Conservation (phyloP, 2,329 filamentous ascomycete species). For the Ophiostoma ulmi region DNA sequence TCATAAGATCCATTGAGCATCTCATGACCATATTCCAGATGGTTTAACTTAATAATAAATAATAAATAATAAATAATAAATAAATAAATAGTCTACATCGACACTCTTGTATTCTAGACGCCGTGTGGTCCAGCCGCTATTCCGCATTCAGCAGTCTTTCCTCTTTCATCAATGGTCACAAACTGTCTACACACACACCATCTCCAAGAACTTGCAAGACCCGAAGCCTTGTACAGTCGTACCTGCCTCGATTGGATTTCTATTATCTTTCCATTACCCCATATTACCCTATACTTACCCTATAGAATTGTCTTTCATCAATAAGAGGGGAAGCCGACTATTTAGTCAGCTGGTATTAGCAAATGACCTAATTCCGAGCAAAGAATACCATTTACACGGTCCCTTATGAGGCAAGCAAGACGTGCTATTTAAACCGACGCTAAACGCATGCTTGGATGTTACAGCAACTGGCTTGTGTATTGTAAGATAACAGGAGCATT, state of each 20-base stretch:
- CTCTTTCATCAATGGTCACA: conserved; percentile 16
- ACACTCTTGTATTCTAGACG: neutral
- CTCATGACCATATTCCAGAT: neutral
- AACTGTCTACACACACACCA: neutral
- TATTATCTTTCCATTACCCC: conserved; percentile 25
- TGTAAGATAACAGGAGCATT: no score
- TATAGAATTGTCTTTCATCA: conserved; percentile 17
- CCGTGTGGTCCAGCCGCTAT: neutral
- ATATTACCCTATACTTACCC: conserved; percentile 25
- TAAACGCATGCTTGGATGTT: conserved; percentile 17
- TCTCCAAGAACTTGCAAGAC: neutral
- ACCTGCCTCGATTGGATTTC: conserved; percentile 21
- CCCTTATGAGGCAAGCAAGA: neutral
- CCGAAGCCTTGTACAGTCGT: neutral
- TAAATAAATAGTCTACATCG: neutral
- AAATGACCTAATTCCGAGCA: no score
- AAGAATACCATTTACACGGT: no score
- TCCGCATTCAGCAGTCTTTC: conserved; percentile 22
- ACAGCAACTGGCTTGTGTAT: neutral
- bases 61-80: neutral
- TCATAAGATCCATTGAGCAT: neutral
- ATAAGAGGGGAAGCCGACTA: neutral
- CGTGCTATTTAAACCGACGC: conserved; percentile 20
- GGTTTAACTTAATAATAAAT: neutral
- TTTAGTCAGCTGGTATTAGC: neutral